Percentiles rank a stretch among this genome's conserved stretches.
phyloP scores from a whole-genome alignment of 257 asterid species.

The Jaltomata sinuosa region DNA sequence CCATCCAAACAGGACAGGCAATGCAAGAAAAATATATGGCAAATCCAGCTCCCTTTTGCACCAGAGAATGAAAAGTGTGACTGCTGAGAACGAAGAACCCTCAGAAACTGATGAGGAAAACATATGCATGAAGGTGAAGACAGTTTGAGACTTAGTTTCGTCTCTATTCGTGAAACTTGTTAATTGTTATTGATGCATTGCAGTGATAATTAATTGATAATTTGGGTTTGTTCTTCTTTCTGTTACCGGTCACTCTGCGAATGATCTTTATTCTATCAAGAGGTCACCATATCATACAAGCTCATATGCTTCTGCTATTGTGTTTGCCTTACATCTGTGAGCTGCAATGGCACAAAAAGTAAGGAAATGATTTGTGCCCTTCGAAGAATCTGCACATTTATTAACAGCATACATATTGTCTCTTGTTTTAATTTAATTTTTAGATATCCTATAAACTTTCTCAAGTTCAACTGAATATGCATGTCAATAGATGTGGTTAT shows the following conservation, averaged over 20 bases:
- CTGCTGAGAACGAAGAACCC: constrained; percentile 38
- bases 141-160: background rate
- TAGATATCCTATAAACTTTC: background rate
- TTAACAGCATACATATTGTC: background rate
- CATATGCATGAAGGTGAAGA: constrained; percentile 64
- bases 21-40: constrained; percentile 43
- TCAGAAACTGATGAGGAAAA: constrained; percentile 41
- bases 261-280: background rate
- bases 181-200: background rate
- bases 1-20: constrained; percentile 42
- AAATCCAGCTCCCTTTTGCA: constrained; percentile 25
- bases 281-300: background rate
- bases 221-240: background rate
- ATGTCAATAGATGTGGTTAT: background rate
- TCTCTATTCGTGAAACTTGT: background rate
- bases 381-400: background rate
- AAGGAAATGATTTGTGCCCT: background rate
- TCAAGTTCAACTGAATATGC: background rate
- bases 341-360: background rate
- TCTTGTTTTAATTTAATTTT: background rate
- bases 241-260: background rate
- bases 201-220: background rate
- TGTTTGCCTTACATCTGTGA: background rate
- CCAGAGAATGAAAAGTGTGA: constrained; percentile 12
- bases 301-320: background rate